These are phyloP conservation scores for Suillus paluster DNA, from an alignment of 768 basidiomycete species.

Conservation along the genomic window DNA sequence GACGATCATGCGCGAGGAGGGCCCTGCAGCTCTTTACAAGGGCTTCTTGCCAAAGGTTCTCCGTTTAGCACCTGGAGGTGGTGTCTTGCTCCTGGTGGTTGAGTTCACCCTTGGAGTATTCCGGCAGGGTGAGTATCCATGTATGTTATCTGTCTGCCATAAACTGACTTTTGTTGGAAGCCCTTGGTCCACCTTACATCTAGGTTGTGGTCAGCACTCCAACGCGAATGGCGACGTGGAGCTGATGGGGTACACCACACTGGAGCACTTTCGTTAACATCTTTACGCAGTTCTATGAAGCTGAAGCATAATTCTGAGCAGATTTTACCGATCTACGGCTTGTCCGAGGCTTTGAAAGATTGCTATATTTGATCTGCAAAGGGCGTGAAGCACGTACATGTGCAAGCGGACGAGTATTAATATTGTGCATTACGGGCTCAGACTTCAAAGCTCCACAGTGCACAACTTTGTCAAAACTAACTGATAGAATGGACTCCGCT, in stretches of 20 bases:
- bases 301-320: neutral
- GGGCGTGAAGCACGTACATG: no score
- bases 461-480: no score
- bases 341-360: no score
- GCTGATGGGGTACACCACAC: neutral
- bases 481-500: no score
- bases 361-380: no score
- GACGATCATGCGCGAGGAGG: slow-evolving; percentile 87
- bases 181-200: slow-evolving; percentile 39
- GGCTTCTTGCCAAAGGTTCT: slow-evolving; percentile 96
- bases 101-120: slow-evolving; percentile 83
- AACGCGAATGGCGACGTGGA: neutral
- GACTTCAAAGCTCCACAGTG: no score
- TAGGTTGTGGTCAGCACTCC: slow-evolving; percentile 12
- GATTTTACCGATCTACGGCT: neutral
- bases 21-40: slow-evolving; percentile 85
- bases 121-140: slow-evolving; percentile 57
- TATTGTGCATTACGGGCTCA: no score
- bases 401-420: no score
- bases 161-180: slow-evolving; percentile 9
- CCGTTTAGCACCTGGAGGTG: slow-evolving; percentile 93
- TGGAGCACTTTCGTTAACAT: neutral
- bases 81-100: slow-evolving; percentile 92
- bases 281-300: slow-evolving; percentile 1
- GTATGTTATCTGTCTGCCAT: slow-evolving; percentile 6